A percentile compares a stretch with the other conserved stretches of the same genome.
These are phyloP conservation scores for Cryptococcus deneoformans DNA, from an alignment of 1,284 basidiomycete species.

Conservation along the genomic window DNA sequence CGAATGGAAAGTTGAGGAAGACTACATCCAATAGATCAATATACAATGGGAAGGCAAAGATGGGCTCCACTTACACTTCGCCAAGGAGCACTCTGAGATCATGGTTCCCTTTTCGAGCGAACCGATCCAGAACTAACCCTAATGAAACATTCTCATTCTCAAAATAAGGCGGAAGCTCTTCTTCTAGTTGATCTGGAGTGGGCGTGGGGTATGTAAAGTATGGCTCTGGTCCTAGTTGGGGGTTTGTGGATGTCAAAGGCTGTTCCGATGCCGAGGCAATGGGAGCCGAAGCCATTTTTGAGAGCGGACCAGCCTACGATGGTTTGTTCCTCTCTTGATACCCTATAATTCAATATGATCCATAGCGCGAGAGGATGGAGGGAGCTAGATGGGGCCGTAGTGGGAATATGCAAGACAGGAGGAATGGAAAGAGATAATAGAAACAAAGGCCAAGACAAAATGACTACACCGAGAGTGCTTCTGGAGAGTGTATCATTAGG, in stretches of 20 bases:
- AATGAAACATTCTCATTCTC: slow-evolving; percentile 39
- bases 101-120: slow-evolving; percentile 33
- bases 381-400: too few species aligned
- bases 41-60: background rate
- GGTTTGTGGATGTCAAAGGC: slow-evolving; percentile 16
- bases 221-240: slow-evolving; percentile 38
- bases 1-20: slow-evolving; percentile 19
- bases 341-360: too few species aligned
- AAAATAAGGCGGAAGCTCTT: slow-evolving; percentile 42
- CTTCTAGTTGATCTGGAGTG: slow-evolving; percentile 33
- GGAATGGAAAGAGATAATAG: too few species aligned
- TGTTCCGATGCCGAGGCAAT: too few species aligned
- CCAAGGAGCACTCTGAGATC: slow-evolving; percentile 33
- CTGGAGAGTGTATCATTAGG: too few species aligned
- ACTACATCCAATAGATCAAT: slow-evolving; percentile 8
- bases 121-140: slow-evolving; percentile 33
- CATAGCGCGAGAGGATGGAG: too few species aligned
- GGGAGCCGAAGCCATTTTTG: too few species aligned
- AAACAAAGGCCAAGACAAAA: too few species aligned
- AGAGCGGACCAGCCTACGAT: too few species aligned
- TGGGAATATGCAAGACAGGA: too few species aligned
- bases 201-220: slow-evolving; percentile 43
- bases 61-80: slow-evolving; percentile 28
- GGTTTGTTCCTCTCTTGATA: too few species aligned
- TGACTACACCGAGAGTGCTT: too few species aligned